Percentiles rank a stretch among this genome's conserved stretches.
These are phyloP conservation scores for Gautieria morchelliformis DNA, from an alignment of 768 basidiomycete species.

Conservation along the genomic window DNA sequence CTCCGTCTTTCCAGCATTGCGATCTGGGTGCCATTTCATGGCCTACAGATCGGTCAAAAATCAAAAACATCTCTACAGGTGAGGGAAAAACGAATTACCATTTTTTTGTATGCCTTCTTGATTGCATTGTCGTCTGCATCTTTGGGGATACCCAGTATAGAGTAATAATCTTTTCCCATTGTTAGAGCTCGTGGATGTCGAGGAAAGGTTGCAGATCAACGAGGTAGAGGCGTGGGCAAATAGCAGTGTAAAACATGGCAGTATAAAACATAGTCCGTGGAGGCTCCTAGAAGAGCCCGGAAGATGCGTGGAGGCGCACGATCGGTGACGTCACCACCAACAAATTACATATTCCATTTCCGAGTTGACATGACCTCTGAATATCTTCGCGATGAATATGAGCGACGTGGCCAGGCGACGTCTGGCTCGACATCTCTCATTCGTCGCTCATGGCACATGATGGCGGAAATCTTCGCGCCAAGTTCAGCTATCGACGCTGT, in stretches of 20 bases:
- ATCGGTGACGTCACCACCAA: too few species aligned
- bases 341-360: too few species aligned
- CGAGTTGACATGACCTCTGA: not conserved
- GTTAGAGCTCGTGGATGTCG: slow-evolving; percentile 8
- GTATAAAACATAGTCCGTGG: not conserved
- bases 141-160: slow-evolving; percentile 63
- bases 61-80: not conserved
- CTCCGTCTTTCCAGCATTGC: slow-evolving; percentile 72
- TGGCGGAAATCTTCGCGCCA: slow-evolving; percentile 49
- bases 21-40: slow-evolving; percentile 92
- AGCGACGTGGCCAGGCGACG: not conserved
- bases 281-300: not conserved
- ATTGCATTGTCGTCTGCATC: slow-evolving; percentile 77
- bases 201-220: not conserved
- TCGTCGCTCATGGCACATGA: slow-evolving; percentile 40
- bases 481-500: slow-evolving; percentile 58
- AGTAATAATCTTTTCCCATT: slow-evolving; percentile 90
- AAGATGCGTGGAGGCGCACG: too few species aligned
- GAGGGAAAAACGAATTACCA: slow-evolving; percentile 35
- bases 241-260: not conserved
- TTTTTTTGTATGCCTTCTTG: slow-evolving; percentile 94
- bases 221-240: not conserved
- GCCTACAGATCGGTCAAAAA: slow-evolving; percentile 33
- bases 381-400: too few species aligned
- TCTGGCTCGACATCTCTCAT: not conserved